Evolutionary conservation across 306 rosid genomes (phyloP).

Genomic region (Mimosa pudica): DNA sequence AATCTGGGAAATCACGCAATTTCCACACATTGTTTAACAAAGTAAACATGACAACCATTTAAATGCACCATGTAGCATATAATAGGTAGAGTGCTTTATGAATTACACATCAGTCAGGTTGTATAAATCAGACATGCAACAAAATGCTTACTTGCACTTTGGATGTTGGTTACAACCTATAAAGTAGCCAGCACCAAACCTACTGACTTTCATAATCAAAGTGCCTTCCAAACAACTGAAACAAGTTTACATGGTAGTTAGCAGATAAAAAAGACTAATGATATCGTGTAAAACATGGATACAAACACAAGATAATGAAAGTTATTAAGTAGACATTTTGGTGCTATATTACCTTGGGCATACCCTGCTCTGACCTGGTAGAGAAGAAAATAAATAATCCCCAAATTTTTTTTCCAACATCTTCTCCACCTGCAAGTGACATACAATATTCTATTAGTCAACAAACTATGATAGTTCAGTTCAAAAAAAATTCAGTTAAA

Average conservation of each 20-base stretch:
- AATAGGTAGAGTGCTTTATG: slow-evolving; percentile 15
- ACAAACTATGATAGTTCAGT: slow-evolving; percentile 27
- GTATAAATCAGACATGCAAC: slow-evolving; percentile 4
- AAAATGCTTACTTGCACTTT: slow-evolving; percentile 87
- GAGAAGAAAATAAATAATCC: slow-evolving; percentile 66
- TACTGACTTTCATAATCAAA: slow-evolving; percentile 90
- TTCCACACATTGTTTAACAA: not conserved
- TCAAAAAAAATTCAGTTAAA: too few species aligned
- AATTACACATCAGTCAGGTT: slow-evolving; percentile 23
- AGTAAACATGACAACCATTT: slow-evolving; percentile 10
- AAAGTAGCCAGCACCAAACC: slow-evolving; percentile 89
- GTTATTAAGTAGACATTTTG: slow-evolving; percentile 20
- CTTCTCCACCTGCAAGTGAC: slow-evolving; percentile 79
- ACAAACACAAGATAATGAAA: slow-evolving; percentile 17
- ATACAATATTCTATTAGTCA: slow-evolving; percentile 25
- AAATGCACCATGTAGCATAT: slow-evolving; percentile 6
- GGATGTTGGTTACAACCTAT: slow-evolving; percentile 96
- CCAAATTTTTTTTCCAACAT: slow-evolving; percentile 93
- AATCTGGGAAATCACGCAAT: slow-evolving; percentile 18
- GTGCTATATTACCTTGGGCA: slow-evolving; percentile 73
- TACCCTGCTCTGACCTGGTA: slow-evolving; percentile 62
- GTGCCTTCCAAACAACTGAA: slow-evolving; percentile 88
- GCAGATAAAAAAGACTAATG: slow-evolving; percentile 29
- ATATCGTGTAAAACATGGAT: slow-evolving; percentile 12
- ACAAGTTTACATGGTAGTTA: slow-evolving; percentile 33